Conservation (phyloP, 2,329 filamentous ascomycete species). For the Alternaria sp. region DNA sequence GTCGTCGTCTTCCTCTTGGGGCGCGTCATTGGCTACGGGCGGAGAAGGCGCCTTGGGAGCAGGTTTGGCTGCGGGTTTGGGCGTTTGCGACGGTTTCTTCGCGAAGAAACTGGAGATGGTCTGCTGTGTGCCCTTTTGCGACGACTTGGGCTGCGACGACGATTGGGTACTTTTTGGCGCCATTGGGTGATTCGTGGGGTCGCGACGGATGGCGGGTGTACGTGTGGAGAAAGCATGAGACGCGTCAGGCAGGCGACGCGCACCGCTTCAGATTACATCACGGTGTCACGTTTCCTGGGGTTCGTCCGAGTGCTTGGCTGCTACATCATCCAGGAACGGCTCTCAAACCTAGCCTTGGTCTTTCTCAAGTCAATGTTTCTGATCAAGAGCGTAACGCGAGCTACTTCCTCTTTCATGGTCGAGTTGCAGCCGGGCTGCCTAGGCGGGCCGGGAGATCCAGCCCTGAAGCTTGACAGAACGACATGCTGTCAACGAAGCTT, state of each 20-base stretch:
- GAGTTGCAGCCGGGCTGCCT: background rate
- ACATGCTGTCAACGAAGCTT: background rate
- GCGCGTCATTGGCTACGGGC: slow-evolving; percentile 20
- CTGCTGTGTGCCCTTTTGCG: slow-evolving; percentile 70
- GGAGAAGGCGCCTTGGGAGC: slow-evolving; percentile 23
- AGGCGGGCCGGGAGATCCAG: background rate
- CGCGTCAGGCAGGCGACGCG: slow-evolving; percentile 21
- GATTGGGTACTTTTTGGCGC: slow-evolving; percentile 46
- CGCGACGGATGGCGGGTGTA: slow-evolving; percentile 12
- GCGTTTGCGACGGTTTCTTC: slow-evolving; percentile 47
- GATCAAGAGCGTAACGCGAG: background rate
- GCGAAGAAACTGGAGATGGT: slow-evolving; percentile 88
- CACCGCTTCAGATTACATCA: slow-evolving; percentile 16
- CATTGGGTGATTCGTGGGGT: slow-evolving; percentile 33
- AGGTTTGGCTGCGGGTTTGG: slow-evolving; percentile 26
- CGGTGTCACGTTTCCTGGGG: slow-evolving; percentile 28
- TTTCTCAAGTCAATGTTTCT: background rate
- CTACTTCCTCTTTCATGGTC: background rate
- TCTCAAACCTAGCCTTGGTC: background rate
- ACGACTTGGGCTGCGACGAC: slow-evolving; percentile 35
- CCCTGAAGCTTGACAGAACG: background rate
- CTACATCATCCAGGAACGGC: background rate
- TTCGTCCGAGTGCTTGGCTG: background rate
- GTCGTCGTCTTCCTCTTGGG: slow-evolving; percentile 9
- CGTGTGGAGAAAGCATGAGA: slow-evolving; percentile 13